These are phyloP conservation scores for Cyclocybe cylindracea DNA, from an alignment of 768 basidiomycete species.

Conservation along the genomic window DNA sequence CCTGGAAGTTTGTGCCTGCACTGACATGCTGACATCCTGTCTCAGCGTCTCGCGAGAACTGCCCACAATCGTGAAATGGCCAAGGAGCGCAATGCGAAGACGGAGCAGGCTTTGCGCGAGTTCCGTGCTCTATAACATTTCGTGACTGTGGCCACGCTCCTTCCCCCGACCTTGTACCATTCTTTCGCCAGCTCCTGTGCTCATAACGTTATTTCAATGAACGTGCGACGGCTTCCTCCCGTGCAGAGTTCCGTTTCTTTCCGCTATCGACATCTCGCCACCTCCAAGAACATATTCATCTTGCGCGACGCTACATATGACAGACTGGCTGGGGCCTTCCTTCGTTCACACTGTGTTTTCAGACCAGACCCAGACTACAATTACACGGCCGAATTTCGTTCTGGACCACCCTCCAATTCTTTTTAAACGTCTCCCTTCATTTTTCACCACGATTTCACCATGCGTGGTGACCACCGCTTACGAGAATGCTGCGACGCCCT, in stretches of 20 bases:
- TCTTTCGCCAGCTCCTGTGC: too few relatives aligned
- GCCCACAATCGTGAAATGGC: slow-evolving; percentile 59
- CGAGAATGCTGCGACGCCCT: slow-evolving; percentile 50
- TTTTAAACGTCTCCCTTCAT: not conserved
- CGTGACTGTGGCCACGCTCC: slow-evolving; percentile 23
- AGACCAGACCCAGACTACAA: not conserved
- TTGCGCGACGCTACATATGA: not conserved
- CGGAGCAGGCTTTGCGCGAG: slow-evolving; percentile 61
- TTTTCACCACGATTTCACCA: slow-evolving; percentile 40
- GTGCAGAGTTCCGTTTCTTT: too few relatives aligned
- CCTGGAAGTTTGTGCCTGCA: slow-evolving; percentile 3
- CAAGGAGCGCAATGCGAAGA: slow-evolving; percentile 55
- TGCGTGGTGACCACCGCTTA: slow-evolving; percentile 63
- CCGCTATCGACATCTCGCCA: too few relatives aligned
- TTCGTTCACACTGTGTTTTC: not conserved
- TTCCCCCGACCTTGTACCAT: not conserved
- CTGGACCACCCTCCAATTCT: not conserved
- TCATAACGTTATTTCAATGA: too few relatives aligned
- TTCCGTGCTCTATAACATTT: slow-evolving; percentile 52
- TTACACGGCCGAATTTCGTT: slow-evolving; percentile 2
- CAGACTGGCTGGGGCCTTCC: not conserved
- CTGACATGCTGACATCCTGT: slow-evolving; percentile 6
- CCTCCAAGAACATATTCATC: too few relatives aligned
- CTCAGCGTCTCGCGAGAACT: slow-evolving; percentile 61
- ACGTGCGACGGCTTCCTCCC: too few relatives aligned